A percentile compares a stretch with the other conserved stretches of the same genome.
Evolutionary conservation across 2,329 filamentous ascomycete species (phyloP).

Genomic region (Colletotrichum coccodes): DNA sequence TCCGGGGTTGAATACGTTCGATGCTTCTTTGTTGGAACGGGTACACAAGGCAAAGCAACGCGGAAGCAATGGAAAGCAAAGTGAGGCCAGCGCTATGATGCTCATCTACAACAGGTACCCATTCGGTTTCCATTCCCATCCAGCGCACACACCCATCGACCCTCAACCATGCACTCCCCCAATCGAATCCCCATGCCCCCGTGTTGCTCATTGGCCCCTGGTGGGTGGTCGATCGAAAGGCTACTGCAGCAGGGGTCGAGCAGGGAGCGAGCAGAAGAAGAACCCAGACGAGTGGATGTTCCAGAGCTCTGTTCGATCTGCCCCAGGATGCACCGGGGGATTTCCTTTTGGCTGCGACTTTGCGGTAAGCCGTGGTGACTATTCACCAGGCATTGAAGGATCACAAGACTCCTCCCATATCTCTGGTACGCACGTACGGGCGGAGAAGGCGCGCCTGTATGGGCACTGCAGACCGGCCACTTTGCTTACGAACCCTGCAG

Average conservation of each 20-base stretch:
- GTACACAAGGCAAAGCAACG: not conserved
- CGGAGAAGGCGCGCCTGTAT: not conserved
- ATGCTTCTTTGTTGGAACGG: slow-evolving; percentile 9
- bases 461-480: not conserved
- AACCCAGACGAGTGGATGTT: slow-evolving; percentile 29
- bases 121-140: not conserved
- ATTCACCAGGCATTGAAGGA: not conserved
- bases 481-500: slow-evolving; percentile 15
- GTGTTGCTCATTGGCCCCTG: slow-evolving; percentile 21
- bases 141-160: not conserved
- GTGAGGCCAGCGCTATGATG: slow-evolving; percentile 23
- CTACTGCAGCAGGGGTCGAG: slow-evolving; percentile 27
- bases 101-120: not conserved
- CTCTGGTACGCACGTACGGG: slow-evolving; percentile 9
- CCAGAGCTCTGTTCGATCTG: slow-evolving; percentile 33
- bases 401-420: not conserved
- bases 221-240: slow-evolving; percentile 25
- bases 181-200: not conserved
- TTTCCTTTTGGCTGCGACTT: slow-evolving; percentile 19
- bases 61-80: not conserved
- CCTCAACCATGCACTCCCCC: not conserved
- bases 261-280: slow-evolving; percentile 23
- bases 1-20: slow-evolving; percentile 3
- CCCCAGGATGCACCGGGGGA: slow-evolving; percentile 27
- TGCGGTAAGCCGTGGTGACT: not conserved